Conservation (phyloP, 129 eudicot genomes). For the Scalesia atractyloides region DNA sequence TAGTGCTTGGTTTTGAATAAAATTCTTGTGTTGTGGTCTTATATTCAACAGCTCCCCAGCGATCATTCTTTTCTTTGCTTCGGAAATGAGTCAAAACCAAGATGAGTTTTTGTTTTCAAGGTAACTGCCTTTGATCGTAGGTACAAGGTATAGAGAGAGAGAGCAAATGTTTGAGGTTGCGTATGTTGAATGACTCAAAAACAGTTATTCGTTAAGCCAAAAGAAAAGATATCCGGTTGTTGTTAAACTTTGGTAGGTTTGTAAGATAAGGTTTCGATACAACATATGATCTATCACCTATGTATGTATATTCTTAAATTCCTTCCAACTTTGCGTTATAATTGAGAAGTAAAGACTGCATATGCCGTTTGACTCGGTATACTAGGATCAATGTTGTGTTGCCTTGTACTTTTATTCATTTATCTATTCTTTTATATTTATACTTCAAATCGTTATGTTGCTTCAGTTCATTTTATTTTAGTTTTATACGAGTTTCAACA, state of each 20-base stretch:
- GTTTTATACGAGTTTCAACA: not conserved
- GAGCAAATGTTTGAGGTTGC: slow-evolving; percentile 2
- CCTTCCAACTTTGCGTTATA: slow-evolving; percentile 2
- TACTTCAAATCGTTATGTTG: not conserved
- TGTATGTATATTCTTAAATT: not conserved
- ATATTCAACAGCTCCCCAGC: slow-evolving; percentile 58
- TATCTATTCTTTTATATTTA: not conserved
- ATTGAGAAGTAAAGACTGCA: slow-evolving; percentile 2
- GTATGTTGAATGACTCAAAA: slow-evolving; percentile 8
- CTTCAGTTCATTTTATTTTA: not conserved
- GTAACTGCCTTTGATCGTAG: no score
- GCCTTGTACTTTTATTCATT: not conserved
- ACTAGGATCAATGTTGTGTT: no score
- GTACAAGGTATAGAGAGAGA: no score
- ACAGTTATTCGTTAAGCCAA: slow-evolving; percentile 8
- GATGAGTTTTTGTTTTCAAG: slow-evolving; percentile 35
- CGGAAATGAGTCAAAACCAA: slow-evolving; percentile 74
- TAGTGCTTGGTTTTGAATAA: not conserved
- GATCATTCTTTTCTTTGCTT: slow-evolving; percentile 89
- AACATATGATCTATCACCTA: not conserved
- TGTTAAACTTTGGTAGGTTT: not conserved
- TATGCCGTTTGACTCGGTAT: slow-evolving; percentile 7
- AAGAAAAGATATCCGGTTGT: not conserved
- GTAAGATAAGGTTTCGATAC: not conserved
- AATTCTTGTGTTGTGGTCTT: slow-evolving; percentile 15